Conservation (phyloP, 2,329 filamentous ascomycete species). For the Bipolaris cookei region DNA sequence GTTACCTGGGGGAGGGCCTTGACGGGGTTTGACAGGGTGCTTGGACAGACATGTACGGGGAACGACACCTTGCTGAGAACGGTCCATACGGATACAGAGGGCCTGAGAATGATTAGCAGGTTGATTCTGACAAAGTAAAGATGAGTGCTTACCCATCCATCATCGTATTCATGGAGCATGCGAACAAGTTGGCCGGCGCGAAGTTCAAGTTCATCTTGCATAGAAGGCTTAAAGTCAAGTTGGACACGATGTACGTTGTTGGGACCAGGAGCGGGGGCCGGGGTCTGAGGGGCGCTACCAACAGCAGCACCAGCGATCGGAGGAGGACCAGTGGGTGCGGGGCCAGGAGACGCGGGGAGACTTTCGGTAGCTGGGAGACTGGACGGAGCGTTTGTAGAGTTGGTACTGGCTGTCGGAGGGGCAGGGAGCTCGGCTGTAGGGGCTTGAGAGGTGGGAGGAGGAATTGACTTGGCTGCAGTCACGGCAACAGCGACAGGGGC, state of each 20-base stretch:
- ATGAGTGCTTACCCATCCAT: conserved; percentile 82
- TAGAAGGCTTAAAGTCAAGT: conserved; percentile 89
- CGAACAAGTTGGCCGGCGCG: conserved; percentile 82
- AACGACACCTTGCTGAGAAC: conserved; percentile 89
- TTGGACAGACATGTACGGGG: conserved; percentile 93
- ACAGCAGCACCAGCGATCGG: conserved; percentile 62
- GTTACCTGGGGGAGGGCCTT: conserved; percentile 49
- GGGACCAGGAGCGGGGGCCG: conserved; percentile 46
- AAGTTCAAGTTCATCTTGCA: conserved; percentile 89
- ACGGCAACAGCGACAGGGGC: conserved; percentile 50
- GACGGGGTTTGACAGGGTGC: conserved; percentile 85
- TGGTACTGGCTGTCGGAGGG: conserved; percentile 60
- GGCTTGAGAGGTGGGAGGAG: conserved; percentile 46
- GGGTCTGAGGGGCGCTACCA: conserved; percentile 68
- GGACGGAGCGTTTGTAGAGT: conserved; percentile 47
- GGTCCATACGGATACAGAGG: conserved; percentile 88
- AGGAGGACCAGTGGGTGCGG: conserved; percentile 47
- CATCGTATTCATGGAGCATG: conserved; percentile 93
- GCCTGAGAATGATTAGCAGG: conserved; percentile 61
- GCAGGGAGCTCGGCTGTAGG: conserved; percentile 22
- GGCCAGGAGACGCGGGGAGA: conserved; percentile 60
- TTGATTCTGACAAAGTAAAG: neutral
- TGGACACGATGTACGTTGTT: conserved; percentile 88
- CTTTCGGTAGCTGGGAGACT: conserved; percentile 69
- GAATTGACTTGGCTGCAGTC: conserved; percentile 29